Base-by-base conservation (phyloP, 2,329 filamentous ascomycete species). In the Fusarium papillatum region DNA sequence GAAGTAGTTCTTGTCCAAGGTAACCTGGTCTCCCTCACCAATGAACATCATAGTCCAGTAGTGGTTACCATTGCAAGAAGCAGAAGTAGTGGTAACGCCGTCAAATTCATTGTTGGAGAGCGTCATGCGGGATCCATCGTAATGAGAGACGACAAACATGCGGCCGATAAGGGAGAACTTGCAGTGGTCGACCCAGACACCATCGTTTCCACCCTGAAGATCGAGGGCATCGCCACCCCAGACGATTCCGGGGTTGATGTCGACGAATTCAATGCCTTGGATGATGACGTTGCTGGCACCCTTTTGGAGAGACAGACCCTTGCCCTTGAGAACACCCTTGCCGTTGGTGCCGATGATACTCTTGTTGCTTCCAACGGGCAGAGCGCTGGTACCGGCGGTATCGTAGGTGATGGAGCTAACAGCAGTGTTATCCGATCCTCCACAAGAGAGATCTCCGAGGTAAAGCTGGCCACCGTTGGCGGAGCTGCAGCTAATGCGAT, bases 221-320 rank as follows among this genome's bases (percentile, higher is more conserved):
- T 84, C 85, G 50, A 87, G 84, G 8, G 83, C 85, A 43, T 87
- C 78, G 0, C 78, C 78, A 3, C 78, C 78, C 78, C 78, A 79
- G 3, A 79, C 78, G 77, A 75, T 81, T 74, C 72, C 83, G 1
- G 84, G 78, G 81, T 87, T 87, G 61, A 88, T 84, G 36, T 81
- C 68, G 72, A 86, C 86, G 73, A 89, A 84, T 65, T 85, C 85
- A 19, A 90, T 76, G 79, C 89, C 89, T 64, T 87, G 87, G 62
- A 90, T 82, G 72, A 90, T 88, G 69, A 90, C 86, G 77, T 90
- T 89, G 73, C 81, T 85, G 34, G 81, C 82, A n/a, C 81, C 80
- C 60, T 79, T 80, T 75, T 86, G 85, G 69, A 89, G 81, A 24
- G 83, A 84, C 26, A 90, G 82, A 14, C 85, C 86, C 77, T 87